A percentile compares a stretch with the other conserved stretches of the same genome.
phyloP scores from a whole-genome alignment of 2,329 filamentous ascomycete species.

The Laburnicola sp. region DNA sequence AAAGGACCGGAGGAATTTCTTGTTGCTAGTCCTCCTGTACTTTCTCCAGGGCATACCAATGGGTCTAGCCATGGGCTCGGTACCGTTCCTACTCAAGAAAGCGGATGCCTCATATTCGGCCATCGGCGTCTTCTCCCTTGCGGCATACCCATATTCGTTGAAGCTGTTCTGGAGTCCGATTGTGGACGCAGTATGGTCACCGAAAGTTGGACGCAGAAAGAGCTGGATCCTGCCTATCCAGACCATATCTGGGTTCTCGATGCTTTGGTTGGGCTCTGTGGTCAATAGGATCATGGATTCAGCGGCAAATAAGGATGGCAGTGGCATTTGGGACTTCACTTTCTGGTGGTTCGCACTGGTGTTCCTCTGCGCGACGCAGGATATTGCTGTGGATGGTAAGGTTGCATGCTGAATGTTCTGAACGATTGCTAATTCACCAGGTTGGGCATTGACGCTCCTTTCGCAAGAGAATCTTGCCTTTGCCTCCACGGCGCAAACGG shows the following conservation, averaged over 20 bases:
- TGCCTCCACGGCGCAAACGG: slow-evolving; percentile 94
- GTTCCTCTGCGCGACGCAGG: slow-evolving; percentile 96
- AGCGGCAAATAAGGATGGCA: slow-evolving; percentile 62
- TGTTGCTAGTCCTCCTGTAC: slow-evolving; percentile 87
- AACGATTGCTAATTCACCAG: slow-evolving; percentile 39
- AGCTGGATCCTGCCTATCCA: slow-evolving; percentile 99
- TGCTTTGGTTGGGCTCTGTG: slow-evolving; percentile 82
- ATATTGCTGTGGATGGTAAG: slow-evolving; percentile 88
- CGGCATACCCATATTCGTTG: slow-evolving; percentile 93
- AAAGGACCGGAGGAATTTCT: slow-evolving; percentile 85
- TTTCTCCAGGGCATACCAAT: slow-evolving; percentile 96
- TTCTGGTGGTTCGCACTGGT: slow-evolving; percentile 98
- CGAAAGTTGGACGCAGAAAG: slow-evolving; percentile 82
- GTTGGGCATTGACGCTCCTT: slow-evolving; percentile 92
- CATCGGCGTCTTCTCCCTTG: slow-evolving; percentile 92
- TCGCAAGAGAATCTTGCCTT: slow-evolving; percentile 93
- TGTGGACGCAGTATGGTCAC: slow-evolving; percentile 94
- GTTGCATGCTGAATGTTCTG: background rate
- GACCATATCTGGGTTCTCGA: slow-evolving; percentile 84
- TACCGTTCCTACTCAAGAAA: slow-evolving; percentile 93
- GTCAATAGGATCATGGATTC: slow-evolving; percentile 59
- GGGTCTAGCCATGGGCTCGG: slow-evolving; percentile 88
- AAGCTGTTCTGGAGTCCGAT: slow-evolving; percentile 98
- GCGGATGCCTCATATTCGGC: slow-evolving; percentile 86
- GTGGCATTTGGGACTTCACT: slow-evolving; percentile 88